Percentiles rank a stretch among this genome's conserved stretches.
These are phyloP conservation scores for Aspergillus spinulosporus DNA, from an alignment of 2,329 filamentous ascomycete species.

Conservation along the genomic window DNA sequence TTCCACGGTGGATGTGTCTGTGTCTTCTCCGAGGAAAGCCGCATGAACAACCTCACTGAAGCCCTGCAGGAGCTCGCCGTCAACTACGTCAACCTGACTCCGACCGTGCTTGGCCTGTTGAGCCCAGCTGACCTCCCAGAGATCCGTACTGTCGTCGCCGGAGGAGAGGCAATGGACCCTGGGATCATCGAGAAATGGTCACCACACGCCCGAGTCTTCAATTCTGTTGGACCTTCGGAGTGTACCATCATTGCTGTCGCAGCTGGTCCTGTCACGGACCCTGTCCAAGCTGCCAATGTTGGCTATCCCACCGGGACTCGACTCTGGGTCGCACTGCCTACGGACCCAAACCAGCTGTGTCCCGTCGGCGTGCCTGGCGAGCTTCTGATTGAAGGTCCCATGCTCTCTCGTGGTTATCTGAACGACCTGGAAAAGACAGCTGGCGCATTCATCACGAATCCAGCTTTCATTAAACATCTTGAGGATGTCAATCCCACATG, in stretches of 20 bases:
- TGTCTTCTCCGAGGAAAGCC: neutral
- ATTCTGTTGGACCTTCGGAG: neutral
- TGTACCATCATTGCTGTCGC: neutral
- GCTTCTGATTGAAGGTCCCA: conserved; percentile 29
- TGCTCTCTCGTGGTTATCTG: conserved; percentile 29
- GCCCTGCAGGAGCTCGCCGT: neutral
- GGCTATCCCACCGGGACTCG: neutral
- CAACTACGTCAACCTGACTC: neutral
- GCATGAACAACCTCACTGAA: neutral
- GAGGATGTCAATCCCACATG: neutral
- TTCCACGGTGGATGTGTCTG: neutral
- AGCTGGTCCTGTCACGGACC: neutral
- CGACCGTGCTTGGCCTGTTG: neutral
- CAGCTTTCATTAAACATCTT: neutral
- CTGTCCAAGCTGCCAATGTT: neutral
- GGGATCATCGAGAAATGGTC: neutral
- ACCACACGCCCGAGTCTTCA: neutral
- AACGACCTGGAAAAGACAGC: conserved; percentile 25
- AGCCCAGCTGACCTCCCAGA: neutral
- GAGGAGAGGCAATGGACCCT: neutral
- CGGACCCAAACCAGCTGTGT: neutral
- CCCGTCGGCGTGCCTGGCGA: conserved; percentile 21
- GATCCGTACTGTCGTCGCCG: neutral
- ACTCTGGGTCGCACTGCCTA: neutral
- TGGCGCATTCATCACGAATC: conserved; percentile 23